These are phyloP conservation scores for Ilex paraguariensis DNA, from an alignment of 305 asterid species.

Conservation along the genomic window DNA sequence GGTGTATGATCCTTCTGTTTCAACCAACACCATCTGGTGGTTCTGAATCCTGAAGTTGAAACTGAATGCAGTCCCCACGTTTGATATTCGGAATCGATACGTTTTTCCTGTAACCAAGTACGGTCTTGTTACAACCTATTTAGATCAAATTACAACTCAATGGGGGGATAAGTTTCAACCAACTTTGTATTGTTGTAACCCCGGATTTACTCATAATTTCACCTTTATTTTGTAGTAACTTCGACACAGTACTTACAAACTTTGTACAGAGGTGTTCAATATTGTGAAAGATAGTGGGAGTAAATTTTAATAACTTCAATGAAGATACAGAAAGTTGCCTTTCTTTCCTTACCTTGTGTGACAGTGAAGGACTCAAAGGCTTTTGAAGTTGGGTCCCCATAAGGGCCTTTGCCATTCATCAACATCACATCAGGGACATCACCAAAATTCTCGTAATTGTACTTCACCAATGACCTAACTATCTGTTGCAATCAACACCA, in stretches of 20 bases:
- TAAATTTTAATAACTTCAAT: too few species aligned
- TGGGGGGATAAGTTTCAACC: too few species aligned
- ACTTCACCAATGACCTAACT: conserved; percentile 13
- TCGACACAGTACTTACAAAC: too few species aligned
- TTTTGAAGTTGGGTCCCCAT: conserved; percentile 15
- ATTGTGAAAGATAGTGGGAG: too few species aligned
- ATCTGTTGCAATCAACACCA: conserved; percentile 11
- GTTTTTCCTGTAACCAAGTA: conserved; percentile 33
- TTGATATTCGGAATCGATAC: conserved; percentile 44
- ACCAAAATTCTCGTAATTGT: not conserved
- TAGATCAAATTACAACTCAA: too few species aligned
- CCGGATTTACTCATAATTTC: too few species aligned
- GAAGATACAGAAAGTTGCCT: too few species aligned
- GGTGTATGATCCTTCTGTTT: conserved; percentile 72
- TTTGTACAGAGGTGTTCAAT: too few species aligned
- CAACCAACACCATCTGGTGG: conserved; percentile 52
- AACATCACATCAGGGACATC: conserved; percentile 34
- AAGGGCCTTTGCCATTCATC: conserved; percentile 70
- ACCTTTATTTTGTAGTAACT: too few species aligned
- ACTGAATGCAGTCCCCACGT: conserved; percentile 43
- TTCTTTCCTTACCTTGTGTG: conserved; percentile 34
- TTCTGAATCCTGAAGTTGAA: conserved; percentile 54
- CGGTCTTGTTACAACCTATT: too few species aligned
- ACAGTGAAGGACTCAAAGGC: conserved; percentile 40
- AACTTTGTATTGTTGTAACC: too few species aligned